Evolutionary conservation across 345 rosid species (phyloP), one percentile per base, ranked within the genome.

Genomic region (Lagerstroemia speciosa): DNA sequence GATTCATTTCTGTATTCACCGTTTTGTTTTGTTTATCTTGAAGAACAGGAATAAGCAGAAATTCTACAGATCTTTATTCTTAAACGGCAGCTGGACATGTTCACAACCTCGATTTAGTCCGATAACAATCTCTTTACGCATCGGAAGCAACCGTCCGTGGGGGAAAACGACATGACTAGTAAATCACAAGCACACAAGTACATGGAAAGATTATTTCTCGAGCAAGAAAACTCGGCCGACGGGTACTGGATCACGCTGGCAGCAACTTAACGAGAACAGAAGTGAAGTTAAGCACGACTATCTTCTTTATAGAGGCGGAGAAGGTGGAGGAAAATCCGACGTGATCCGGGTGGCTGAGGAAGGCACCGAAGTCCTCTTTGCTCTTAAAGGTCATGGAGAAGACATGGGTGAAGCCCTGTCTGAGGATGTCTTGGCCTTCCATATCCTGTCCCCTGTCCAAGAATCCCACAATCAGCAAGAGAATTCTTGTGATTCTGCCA

Each of bases 401-500:
- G 65, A 82, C 88, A 68, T 93, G 98, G 30, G 94, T 87, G 37
- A 85, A 91, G 26, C 98, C 98, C 80, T 93, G 97, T 63, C 86
- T 86, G 24, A 93, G 89, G 91, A 89, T 83, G 74, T 93, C 98
- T 20, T 69, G 85, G 62, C 96, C 80, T 80, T 93, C 94, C 16
- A 73, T 71, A 72, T 93, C 97, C 40, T 85, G 76, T 26, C 97
- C 98, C 97, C 98, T 91, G 80, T 20, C 27, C 3, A 20, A 52
- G 6, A 52, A 52, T 38, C 1, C 41, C 41, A 40, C 1, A 65
- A 29, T 22, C 27, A 3, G 27, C 15, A 19, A 29, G 20, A 26
- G 9, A 20, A 17, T 11, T 11, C 14, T 22, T 52, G 26, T 20
- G 7, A 20, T 2, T 5, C 27, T 20, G n/a, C n/a, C n/a, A 20